Evolutionary conservation across 1,284 basidiomycete species (phyloP), one percentile per base, ranked within the genome.

Genomic region (Boletus mariae): DNA sequence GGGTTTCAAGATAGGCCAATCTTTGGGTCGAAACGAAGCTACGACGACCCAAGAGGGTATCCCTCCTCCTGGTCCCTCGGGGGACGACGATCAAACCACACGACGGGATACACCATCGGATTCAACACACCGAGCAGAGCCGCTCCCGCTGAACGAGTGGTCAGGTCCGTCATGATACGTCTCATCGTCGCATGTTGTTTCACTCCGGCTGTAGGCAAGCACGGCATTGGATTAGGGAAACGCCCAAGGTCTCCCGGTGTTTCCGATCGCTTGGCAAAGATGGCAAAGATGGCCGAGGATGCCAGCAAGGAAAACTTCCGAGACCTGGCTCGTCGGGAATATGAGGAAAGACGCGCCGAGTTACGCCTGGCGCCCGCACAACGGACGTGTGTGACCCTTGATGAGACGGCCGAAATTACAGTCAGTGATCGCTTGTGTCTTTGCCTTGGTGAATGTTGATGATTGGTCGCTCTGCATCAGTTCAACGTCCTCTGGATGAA

Each of bases 1-100:
- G 90, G 90, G 90, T 2, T 92, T 90, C 73, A 85, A 86, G 72
- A 83, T 87, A 2, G 90, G 90, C 12, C 81, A 90, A 67, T 74
- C 87, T 3, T 76, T 92, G 35, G 90, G 90, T 5, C 75, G 69
- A 60, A 61, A 63, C 3, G 63, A 62, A 42, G 57, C 56, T 43
- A 52, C 51, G 45, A 57, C 54, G 35, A 51, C 56, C 46, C 53
- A 47, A 2, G 52, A 54, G 23, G 52, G 4, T 40, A 1, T 15
- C 32, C 32, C 32, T 5, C 20, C 53, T 37, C 26, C 49, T 11
- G 54, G 54, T 15, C 31, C 45, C 25, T 41, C 51, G 4, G 52
- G 25, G 8, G 13, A 34, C 20, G 59, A 54, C 28, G 51, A 47
- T 29, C 38, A 48, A 32, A 32, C 32, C 32, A 4, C 32, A 5